Conservation (phyloP, 495 filamentous ascomycete species). For the Podospora anserina region DNA sequence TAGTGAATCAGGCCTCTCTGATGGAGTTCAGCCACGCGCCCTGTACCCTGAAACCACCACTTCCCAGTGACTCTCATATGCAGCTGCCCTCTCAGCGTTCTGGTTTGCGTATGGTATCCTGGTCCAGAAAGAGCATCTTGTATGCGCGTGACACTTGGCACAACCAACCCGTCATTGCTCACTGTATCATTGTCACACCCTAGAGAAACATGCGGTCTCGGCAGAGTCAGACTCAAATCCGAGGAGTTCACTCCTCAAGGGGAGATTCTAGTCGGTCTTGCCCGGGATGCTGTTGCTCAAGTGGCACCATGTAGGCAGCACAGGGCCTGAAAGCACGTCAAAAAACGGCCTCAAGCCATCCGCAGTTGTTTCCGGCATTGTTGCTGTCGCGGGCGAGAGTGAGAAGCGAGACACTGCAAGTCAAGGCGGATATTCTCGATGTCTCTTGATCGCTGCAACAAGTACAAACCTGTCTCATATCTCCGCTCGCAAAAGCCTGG, state of each 20-base stretch:
- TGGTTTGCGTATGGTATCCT: not conserved
- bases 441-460: conserved; percentile 4
- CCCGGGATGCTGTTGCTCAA: not conserved
- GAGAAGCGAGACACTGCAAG: not conserved
- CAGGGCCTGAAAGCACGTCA: not conserved
- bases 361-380: not conserved
- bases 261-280: not conserved
- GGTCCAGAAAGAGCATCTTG: not conserved
- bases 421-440: not conserved
- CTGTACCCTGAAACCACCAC: not conserved
- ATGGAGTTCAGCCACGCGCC: not conserved
- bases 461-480: conserved; percentile 8
- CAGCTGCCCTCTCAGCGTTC: not conserved
- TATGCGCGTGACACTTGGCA: conserved; percentile 9
- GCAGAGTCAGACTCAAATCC: not conserved
- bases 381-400: conserved; percentile 6
- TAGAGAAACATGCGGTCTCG: conserved; percentile 13
- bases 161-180: conserved; percentile 10
- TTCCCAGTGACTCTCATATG: not conserved
- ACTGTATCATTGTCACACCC: conserved; percentile 9
- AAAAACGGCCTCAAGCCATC: not conserved
- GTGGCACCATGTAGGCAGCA: not conserved
- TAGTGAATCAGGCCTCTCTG: not conserved
- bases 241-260: too few relatives aligned
- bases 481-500: conserved; percentile 1